Evolutionary conservation across 2,329 filamentous ascomycete genomes (phyloP), one percentile per base, ranked within the genome.

Genomic region (Xylariaceae sp.): DNA sequence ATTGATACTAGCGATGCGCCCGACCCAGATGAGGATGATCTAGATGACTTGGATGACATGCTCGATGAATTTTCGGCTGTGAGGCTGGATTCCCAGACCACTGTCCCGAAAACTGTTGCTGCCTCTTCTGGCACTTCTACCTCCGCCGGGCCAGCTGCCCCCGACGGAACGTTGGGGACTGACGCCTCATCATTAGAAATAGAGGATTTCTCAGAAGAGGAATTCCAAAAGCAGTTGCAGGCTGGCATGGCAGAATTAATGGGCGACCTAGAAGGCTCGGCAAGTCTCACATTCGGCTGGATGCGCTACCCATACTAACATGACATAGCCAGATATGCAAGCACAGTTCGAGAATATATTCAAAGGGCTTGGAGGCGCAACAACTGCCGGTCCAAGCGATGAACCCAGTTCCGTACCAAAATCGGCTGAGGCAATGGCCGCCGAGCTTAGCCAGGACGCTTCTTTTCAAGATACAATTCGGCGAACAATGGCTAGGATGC

Each of bases 401-500:
- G 64, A 60, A 15, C 32, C 59, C 2, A 36, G 64, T 1, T 59
- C 70, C 5, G 48, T 67, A 6, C 60, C 69, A 2, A 56, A 55
- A n/a, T 44, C 63, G 3, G 30, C 63, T 13, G 55, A 60, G n/a
- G 60, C 64, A 32, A 57, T 62, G 5, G 65, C 70, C 10, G 67
- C 71, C 18, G 62, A 72, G 20, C 68, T 73, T 21, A 74, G 75
- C 23, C 72, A 77, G 32, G 86, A 90, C 33, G 84, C 86, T 40
- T 84, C 81, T 1, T 99, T 99, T 72, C 91, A 95, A 68, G 92
- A 96, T 55, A 96, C 91, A 0, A 97, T 99, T 65, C 86, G 88
- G 55, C 86, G 86, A 64, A 97, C 94, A 0, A 97, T 99, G 89
- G 91, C 95, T 73, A 88, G 94, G 42, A 96, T 99, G 91, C 89